phyloP scores from a whole-genome alignment of 108 stramenopile genomes.

The Bacterosira constricta region DNA sequence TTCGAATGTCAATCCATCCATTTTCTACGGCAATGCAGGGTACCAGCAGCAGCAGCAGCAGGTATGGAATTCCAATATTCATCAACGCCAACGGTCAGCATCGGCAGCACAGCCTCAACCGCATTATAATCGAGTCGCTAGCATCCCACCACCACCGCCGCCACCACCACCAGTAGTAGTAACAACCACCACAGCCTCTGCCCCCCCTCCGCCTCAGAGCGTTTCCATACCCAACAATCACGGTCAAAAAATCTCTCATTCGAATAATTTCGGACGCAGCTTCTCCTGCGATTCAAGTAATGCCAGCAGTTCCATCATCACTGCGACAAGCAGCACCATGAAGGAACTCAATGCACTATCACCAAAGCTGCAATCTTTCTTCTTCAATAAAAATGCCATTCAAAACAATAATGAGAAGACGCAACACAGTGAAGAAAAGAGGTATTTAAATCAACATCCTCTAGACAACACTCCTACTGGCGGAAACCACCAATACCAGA shows the following conservation, averaged over 20 bases:
- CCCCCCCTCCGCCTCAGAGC: background rate
- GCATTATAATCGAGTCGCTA: background rate
- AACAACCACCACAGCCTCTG: background rate
- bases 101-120: too few relatives aligned
- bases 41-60: background rate
- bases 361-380: background rate
- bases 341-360: background rate
- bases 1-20: background rate
- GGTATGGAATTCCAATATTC: background rate
- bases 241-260: background rate
- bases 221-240: background rate
- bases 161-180: background rate
- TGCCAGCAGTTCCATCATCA: background rate
- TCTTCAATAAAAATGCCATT: background rate
- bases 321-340: background rate
- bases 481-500: background rate
- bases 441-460: background rate
- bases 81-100: background rate
- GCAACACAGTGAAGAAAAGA: background rate
- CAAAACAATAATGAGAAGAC: background rate
- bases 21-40: background rate
- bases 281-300: background rate
- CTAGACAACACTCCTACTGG: background rate
- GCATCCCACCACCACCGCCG: background rate
- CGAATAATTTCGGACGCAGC: background rate